Evolutionary conservation across 371 early-diverging fungal species (phyloP).

Genomic region (Funneliformis caledonium): DNA sequence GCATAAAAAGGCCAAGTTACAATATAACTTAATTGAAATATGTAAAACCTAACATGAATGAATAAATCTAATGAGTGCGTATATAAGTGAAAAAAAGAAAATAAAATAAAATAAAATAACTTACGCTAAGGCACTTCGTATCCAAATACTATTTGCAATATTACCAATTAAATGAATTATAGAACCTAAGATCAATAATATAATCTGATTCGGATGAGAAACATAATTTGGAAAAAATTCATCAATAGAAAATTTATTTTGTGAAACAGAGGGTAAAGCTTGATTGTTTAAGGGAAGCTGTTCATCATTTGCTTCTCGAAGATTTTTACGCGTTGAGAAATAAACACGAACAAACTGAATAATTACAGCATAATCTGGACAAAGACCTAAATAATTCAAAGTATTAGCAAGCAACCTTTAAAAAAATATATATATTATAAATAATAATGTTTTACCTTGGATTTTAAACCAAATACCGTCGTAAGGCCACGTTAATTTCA

Average conservation of each 20-base stretch:
- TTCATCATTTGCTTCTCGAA: neutral
- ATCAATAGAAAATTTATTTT: neutral
- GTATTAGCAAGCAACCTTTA: neutral
- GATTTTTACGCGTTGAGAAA: conserved; percentile 6
- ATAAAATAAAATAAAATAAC: neutral
- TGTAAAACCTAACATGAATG: neutral
- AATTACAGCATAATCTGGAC: neutral
- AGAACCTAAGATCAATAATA: conserved; percentile 16
- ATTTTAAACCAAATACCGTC: conserved; percentile 28
- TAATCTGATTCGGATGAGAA: conserved; percentile 25
- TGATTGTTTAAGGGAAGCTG: neutral
- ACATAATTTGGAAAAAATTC: neutral
- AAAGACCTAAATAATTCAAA: conserved; percentile 3
- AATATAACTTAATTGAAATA: conserved; percentile 23
- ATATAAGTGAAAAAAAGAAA: neutral
- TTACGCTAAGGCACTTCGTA: conserved; percentile 5
- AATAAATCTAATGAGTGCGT: neutral
- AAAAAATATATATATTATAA: neutral
- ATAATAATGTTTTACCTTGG: conserved; percentile 15
- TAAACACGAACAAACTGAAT: conserved; percentile 26
- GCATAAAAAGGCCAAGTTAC: conserved; percentile 1
- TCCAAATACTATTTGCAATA: neutral
- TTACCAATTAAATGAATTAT: conserved; percentile 20
- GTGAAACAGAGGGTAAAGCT: neutral
- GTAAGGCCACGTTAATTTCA: conserved; percentile 16